Conservation (phyloP, 2,329 filamentous ascomycete genomes). For the Fusarium sp. region DNA sequence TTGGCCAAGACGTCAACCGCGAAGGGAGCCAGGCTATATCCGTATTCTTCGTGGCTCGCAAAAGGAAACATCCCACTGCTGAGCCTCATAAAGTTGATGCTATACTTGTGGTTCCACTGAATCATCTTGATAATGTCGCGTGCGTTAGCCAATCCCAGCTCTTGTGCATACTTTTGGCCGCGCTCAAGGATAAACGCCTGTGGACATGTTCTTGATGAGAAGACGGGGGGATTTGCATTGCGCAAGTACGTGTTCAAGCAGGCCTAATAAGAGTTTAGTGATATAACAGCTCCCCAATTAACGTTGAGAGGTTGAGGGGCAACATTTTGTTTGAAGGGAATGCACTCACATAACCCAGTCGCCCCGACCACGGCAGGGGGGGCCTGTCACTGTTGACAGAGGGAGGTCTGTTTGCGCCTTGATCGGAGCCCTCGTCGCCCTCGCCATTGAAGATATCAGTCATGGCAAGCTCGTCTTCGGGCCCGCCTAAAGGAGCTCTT, state of each 20-base stretch:
- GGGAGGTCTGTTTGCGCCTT: conserved; percentile 67
- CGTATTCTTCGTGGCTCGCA: conserved; percentile 87
- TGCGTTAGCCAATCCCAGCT: conserved; percentile 84
- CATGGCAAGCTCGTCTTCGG: conserved; percentile 39
- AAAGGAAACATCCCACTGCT: conserved; percentile 98
- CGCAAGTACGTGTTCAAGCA: conserved; percentile 96
- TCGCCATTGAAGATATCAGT: conserved; percentile 36
- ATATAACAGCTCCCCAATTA: too few species aligned
- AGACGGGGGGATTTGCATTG: conserved; percentile 82
- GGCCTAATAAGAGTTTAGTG: conserved; percentile 61
- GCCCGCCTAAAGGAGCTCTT: conserved; percentile 39
- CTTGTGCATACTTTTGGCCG: conserved; percentile 77
- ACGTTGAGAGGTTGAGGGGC: too few species aligned
- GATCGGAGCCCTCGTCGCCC: conserved; percentile 37
- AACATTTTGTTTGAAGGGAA: not conserved
- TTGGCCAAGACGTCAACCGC: conserved; percentile 82
- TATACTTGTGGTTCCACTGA: conserved; percentile 87
- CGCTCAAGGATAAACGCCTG: conserved; percentile 86
- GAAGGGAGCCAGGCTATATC: conserved; percentile 86
- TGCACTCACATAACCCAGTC: conserved; percentile 82
- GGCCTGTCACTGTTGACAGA: conserved; percentile 87
- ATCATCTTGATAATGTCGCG: conserved; percentile 87
- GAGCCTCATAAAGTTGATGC: conserved; percentile 90
- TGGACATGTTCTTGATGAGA: conserved; percentile 90
- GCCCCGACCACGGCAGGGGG: conserved; percentile 89